Percentiles rank a stretch among this genome's conserved stretches.
These are phyloP conservation scores for Vachellia pachyceras DNA, from an alignment of 306 rosid species.

Conservation along the genomic window DNA sequence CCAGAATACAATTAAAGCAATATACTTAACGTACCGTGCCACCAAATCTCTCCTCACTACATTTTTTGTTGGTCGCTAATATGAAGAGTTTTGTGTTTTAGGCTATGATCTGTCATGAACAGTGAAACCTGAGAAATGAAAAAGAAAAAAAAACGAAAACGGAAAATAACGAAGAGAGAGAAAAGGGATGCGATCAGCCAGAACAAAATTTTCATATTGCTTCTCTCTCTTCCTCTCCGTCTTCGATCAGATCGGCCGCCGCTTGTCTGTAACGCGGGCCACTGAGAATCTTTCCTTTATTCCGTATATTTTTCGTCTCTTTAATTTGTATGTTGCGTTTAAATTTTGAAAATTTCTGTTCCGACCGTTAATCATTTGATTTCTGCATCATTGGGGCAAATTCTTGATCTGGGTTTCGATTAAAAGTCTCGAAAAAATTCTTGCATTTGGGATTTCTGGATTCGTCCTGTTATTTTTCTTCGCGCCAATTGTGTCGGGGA, in stretches of 20 bases:
- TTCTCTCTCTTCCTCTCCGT: constrained; percentile 53
- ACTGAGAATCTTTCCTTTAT: not conserved
- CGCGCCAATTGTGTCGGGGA: constrained; percentile 15
- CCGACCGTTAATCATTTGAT: constrained; percentile 45
- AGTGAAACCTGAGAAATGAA: not conserved
- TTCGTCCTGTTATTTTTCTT: constrained; percentile 3
- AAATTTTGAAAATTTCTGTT: constrained; percentile 23
- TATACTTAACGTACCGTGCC: not conserved
- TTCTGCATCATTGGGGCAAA: constrained; percentile 38
- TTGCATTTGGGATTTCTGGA: constrained; percentile 24
- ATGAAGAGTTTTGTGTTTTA: not conserved
- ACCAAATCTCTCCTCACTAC: not conserved
- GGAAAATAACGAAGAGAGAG: constrained; percentile 15
- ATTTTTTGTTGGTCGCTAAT: not conserved
- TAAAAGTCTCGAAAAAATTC: not conserved
- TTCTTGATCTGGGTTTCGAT: constrained; percentile 41
- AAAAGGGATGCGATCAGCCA: constrained; percentile 44
- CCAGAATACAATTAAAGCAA: no score
- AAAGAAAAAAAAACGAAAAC: constrained; percentile 2
- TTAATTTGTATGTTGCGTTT: constrained; percentile 22
- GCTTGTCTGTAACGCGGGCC: constrained; percentile 35
- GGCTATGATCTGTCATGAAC: not conserved
- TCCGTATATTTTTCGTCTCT: not conserved
- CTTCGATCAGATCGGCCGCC: constrained; percentile 74
- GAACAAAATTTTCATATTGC: constrained; percentile 34